These are phyloP conservation scores for Kickxella alabastrina DNA, from an alignment of 192 early-diverging fungal genomes.

Conservation along the genomic window DNA sequence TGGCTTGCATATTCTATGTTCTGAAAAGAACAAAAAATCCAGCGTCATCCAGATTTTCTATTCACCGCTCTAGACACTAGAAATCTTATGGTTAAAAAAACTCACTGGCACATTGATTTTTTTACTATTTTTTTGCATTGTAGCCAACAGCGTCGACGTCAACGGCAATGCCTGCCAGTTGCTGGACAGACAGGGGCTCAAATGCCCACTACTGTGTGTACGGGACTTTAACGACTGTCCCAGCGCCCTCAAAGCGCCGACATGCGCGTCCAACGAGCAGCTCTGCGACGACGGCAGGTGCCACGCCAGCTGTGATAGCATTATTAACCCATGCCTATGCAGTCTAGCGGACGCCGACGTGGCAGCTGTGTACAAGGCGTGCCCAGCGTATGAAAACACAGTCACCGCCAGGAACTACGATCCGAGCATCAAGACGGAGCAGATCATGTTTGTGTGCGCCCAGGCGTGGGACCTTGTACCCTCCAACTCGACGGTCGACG, in stretches of 20 bases:
- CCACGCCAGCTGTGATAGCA: conserved; percentile 35
- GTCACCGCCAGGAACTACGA: conserved; percentile 48
- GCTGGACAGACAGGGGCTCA: conserved; percentile 38
- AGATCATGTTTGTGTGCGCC: conserved; percentile 30
- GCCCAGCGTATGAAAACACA: conserved; percentile 45
- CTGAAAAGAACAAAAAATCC: neutral
- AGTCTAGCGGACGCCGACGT: conserved; percentile 19
- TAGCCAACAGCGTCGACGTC: conserved; percentile 53
- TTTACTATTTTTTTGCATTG: neutral
- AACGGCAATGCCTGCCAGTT: conserved; percentile 54
- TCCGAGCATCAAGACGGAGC: conserved; percentile 48
- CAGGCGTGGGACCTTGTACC: conserved; percentile 20
- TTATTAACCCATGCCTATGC: conserved; percentile 56
- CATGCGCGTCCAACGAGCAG: conserved; percentile 36
- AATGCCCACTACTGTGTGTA: conserved; percentile 57
- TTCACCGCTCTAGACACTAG: too few species aligned
- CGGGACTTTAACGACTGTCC: conserved; percentile 52
- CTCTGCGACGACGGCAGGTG: conserved; percentile 60
- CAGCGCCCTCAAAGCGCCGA: conserved; percentile 20
- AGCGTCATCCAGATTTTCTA: too few species aligned
- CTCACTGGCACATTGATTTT: neutral
- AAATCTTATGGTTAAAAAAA: too few species aligned
- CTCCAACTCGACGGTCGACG: conserved; percentile 12
- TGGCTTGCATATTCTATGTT: neutral
- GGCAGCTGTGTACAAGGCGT: conserved; percentile 45